These are phyloP conservation scores for Phialophora chinensis DNA, from an alignment of 2,329 filamentous ascomycete genomes.

Conservation along the genomic window DNA sequence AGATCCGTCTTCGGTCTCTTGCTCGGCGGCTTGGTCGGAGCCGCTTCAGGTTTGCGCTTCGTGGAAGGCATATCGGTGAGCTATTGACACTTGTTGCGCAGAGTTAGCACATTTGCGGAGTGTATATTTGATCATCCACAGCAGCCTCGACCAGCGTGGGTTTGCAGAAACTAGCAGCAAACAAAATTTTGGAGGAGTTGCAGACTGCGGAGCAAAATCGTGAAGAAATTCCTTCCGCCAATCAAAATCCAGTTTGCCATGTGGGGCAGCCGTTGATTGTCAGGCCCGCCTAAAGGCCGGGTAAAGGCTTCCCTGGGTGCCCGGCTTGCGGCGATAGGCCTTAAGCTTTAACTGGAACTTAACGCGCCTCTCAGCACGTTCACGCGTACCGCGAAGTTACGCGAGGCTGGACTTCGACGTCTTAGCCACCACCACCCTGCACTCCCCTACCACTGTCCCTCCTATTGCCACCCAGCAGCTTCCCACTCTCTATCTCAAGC, in stretches of 20 bases:
- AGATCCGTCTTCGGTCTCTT: constrained; percentile 27
- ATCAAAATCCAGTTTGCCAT: not conserved
- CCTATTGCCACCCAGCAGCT: not conserved
- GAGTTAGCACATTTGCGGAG: not conserved
- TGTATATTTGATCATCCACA: not conserved
- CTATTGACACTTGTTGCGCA: not conserved
- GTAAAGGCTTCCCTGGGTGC: not conserved
- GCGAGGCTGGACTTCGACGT: constrained; percentile 4
- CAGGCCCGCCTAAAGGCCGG: not conserved
- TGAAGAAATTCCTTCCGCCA: not conserved
- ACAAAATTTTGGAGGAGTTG: constrained; percentile 1
- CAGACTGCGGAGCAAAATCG: not conserved
- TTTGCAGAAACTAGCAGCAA: not conserved
- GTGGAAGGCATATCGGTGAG: constrained; percentile 31
- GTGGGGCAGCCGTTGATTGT: not conserved
- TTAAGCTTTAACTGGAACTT: not conserved
- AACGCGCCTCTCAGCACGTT: not conserved
- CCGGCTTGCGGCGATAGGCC: too few species aligned
- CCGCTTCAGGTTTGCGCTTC: constrained; percentile 34
- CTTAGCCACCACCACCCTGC: not conserved
- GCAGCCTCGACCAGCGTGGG: not conserved
- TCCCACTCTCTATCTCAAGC: not conserved
- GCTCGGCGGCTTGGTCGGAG: constrained; percentile 19
- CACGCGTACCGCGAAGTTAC: not conserved
- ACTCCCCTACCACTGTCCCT: not conserved